These are phyloP conservation scores for Talaromyces sp. DNA, from an alignment of 2,329 filamentous ascomycete genomes.

Conservation along the genomic window DNA sequence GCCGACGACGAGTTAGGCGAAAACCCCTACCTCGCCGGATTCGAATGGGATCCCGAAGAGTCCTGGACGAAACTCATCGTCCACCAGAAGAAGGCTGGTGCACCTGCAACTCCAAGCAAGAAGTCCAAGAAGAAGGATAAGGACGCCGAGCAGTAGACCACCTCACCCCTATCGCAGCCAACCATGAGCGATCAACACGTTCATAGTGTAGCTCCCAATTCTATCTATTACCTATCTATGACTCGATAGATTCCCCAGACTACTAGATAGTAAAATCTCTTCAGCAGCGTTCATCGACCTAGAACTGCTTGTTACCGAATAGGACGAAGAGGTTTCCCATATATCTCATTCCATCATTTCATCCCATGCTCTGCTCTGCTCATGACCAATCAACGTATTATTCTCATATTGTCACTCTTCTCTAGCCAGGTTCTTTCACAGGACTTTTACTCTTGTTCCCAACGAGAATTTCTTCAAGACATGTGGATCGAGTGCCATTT, in stretches of 20 bases:
- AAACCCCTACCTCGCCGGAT: conserved; percentile 80
- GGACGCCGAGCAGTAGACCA: conserved; percentile 19
- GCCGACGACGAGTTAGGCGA: conserved; percentile 81
- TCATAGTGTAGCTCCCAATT: neutral
- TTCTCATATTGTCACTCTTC: neutral
- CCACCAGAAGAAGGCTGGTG: conserved; percentile 71
- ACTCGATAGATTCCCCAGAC: neutral
- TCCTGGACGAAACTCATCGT: conserved; percentile 84
- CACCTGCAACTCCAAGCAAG: conserved; percentile 46
- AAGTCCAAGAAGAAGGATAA: conserved; percentile 63
- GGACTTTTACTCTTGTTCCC: neutral
- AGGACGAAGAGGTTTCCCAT: neutral
- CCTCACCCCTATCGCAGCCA: neutral
- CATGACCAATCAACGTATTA: neutral
- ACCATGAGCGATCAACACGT: neutral
- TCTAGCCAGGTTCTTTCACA: neutral
- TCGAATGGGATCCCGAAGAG: conserved; percentile 95
- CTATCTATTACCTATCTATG: conserved; percentile 1
- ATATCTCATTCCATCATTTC: neutral
- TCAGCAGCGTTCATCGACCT: neutral
- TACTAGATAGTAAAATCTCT: neutral
- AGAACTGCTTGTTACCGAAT: conserved; percentile 1
- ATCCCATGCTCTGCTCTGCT: neutral
- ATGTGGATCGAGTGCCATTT: too few species aligned
- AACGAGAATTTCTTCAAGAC: too few species aligned